phyloP scores from a whole-genome alignment of 768 basidiomycete species.

The Rhodotorula babjevae region DNA sequence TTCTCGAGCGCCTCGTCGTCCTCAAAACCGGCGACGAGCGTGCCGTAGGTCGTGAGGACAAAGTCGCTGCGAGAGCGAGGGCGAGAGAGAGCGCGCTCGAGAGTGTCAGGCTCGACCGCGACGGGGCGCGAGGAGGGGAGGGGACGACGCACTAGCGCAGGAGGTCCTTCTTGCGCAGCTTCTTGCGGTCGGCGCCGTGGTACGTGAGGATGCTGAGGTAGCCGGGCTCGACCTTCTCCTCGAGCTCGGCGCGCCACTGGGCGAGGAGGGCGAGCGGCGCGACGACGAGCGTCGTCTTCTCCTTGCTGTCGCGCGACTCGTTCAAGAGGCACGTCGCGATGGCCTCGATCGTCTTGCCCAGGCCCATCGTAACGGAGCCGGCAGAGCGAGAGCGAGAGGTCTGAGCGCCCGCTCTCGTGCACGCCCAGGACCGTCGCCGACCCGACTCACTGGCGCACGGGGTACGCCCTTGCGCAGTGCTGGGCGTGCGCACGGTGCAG shows the following conservation, averaged over 20 bases:
- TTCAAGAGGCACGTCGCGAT: constrained; percentile 69
- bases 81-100: background rate
- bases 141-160: constrained; percentile 42
- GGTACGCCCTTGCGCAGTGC: too few relatives aligned
- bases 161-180: constrained; percentile 50
- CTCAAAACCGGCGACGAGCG: constrained; percentile 44
- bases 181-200: constrained; percentile 56
- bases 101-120: too few relatives aligned
- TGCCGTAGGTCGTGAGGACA: constrained; percentile 57
- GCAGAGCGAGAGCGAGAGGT: too few relatives aligned
- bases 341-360: constrained; percentile 90
- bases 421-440: too few relatives aligned
- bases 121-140: too few relatives aligned
- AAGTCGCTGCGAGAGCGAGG: constrained; percentile 53
- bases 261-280: constrained; percentile 59
- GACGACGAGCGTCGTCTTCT: constrained; percentile 65
- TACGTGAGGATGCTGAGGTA: constrained; percentile 58
- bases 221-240: constrained; percentile 50
- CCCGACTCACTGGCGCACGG: too few relatives aligned
- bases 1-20: constrained; percentile 11
- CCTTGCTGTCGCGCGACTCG: constrained; percentile 52
- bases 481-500: too few relatives aligned
- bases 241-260: constrained; percentile 53
- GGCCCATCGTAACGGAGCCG: too few relatives aligned
- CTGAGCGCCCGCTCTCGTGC: too few relatives aligned